Percentiles rank a stretch among this genome's conserved stretches.
Evolutionary conservation across 1,284 basidiomycete species (phyloP).

Genomic region (Apiotrichum siamense): DNA sequence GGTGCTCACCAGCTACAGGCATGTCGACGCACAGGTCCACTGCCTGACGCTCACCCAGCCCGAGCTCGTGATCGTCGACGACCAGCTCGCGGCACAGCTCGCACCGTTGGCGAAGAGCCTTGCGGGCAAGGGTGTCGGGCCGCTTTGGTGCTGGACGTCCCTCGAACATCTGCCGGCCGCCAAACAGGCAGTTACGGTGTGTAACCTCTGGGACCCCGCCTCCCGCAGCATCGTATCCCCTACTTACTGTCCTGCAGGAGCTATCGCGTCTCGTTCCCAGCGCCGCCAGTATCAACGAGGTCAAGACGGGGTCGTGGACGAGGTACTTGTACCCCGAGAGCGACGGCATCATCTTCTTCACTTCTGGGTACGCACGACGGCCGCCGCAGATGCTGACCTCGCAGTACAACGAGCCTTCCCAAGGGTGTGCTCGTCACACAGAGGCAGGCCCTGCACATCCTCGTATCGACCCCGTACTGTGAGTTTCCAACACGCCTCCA

Average conservation of each 20-base stretch:
- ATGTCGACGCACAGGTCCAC: conserved; percentile 26
- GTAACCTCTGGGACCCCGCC: background rate
- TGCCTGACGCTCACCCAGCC: conserved; percentile 27
- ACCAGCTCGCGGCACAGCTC: conserved; percentile 23
- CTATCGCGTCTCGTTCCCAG: background rate
- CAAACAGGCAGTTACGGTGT: background rate
- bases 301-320: conserved; percentile 12
- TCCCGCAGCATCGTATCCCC: background rate
- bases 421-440: conserved; percentile 43
- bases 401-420: conserved; percentile 30
- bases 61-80: conserved; percentile 28
- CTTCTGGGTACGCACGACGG: conserved; percentile 19
- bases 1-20: background rate
- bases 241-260: background rate
- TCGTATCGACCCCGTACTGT: conserved; percentile 29
- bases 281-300: background rate
- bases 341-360: conserved; percentile 44
- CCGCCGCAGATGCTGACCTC: background rate
- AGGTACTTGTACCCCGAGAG: conserved; percentile 28
- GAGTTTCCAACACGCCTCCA: background rate
- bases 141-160: conserved; percentile 1
- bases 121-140: conserved; percentile 1
- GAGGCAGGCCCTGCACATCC: conserved; percentile 31
- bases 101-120: conserved; percentile 7
- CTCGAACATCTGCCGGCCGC: background rate